Evolutionary conservation across 2,329 filamentous ascomycete genomes (phyloP).

Genomic region (Cladophialophora carrionii): DNA sequence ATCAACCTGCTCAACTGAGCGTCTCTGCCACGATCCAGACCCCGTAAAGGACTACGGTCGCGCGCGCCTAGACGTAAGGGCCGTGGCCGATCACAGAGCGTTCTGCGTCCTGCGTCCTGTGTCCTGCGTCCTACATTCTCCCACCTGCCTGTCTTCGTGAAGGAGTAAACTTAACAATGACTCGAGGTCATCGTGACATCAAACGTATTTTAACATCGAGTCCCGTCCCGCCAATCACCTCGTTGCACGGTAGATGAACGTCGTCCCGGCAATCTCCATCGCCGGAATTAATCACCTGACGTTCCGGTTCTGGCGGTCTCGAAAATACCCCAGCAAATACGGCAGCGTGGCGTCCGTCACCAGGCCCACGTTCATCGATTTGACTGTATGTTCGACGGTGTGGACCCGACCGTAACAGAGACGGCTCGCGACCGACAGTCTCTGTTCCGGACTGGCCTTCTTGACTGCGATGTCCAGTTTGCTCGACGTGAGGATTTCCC

Average conservation of each 20-base stretch:
- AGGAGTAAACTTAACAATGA: background rate
- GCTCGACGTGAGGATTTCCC: slow-evolving; percentile 40
- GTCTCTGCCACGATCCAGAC: background rate
- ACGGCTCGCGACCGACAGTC: slow-evolving; percentile 43
- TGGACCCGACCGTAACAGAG: slow-evolving; percentile 49
- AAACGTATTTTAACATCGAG: background rate
- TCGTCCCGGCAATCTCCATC: background rate
- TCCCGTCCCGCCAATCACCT: no score
- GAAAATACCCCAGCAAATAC: background rate
- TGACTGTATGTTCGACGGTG: slow-evolving; percentile 50
- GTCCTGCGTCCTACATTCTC: no score
- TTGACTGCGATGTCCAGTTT: slow-evolving; percentile 46
- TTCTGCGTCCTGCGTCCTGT: no score
- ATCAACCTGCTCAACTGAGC: background rate
- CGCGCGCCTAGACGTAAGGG: background rate
- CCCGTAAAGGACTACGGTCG: background rate
- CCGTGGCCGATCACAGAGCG: no score
- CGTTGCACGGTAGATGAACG: no score
- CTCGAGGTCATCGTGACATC: background rate
- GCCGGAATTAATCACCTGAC: background rate
- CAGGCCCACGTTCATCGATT: slow-evolving; percentile 47
- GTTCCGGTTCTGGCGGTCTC: background rate
- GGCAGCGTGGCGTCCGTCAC: background rate
- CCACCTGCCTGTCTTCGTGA: background rate
- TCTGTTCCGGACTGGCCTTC: slow-evolving; percentile 28